A percentile compares a stretch with the other conserved stretches of the same genome.
These are phyloP conservation scores for Tephrocybe sp. DNA, from an alignment of 768 basidiomycete genomes.

Conservation along the genomic window DNA sequence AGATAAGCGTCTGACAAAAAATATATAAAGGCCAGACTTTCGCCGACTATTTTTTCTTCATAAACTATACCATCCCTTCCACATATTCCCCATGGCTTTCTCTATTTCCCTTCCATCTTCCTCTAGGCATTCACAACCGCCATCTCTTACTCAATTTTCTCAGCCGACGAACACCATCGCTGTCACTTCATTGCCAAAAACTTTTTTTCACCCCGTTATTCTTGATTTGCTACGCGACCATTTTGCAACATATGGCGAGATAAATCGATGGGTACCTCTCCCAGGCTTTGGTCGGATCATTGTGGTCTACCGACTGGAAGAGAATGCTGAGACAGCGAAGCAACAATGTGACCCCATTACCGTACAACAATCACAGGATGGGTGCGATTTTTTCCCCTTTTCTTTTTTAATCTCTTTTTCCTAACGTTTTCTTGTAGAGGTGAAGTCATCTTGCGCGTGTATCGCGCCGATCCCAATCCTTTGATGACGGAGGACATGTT, in stretches of 20 bases:
- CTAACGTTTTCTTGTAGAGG: conserved; percentile 32
- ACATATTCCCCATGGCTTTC: conserved; percentile 7
- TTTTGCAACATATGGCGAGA: conserved; percentile 75
- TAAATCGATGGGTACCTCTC: conserved; percentile 91
- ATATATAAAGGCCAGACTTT: conserved; percentile 8
- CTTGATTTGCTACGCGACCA: conserved; percentile 65
- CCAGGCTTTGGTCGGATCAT: conserved; percentile 79
- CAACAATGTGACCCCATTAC: conserved; percentile 59
- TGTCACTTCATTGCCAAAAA: conserved; percentile 70
- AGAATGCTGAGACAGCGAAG: conserved; percentile 68
- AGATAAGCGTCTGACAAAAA: conserved; percentile 9
- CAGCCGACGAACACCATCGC: conserved; percentile 78
- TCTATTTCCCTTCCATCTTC: conserved; percentile 18
- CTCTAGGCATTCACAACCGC: conserved; percentile 14
- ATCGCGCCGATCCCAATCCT: conserved; percentile 70
- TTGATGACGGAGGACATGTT: conserved; percentile 36
- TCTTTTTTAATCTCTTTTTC: conserved; percentile 4
- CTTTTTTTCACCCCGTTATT: conserved; percentile 73
- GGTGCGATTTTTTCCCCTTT: conserved; percentile 38
- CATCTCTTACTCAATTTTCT: conserved; percentile 19
- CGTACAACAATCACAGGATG: conserved; percentile 47
- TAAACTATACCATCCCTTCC: not conserved
- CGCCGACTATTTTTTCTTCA: not conserved
- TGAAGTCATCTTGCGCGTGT: conserved; percentile 58
- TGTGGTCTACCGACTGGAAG: conserved; percentile 67